Evolutionary conservation across 2,329 filamentous ascomycete genomes (phyloP).

Genomic region (Zymoseptoria tritici): DNA sequence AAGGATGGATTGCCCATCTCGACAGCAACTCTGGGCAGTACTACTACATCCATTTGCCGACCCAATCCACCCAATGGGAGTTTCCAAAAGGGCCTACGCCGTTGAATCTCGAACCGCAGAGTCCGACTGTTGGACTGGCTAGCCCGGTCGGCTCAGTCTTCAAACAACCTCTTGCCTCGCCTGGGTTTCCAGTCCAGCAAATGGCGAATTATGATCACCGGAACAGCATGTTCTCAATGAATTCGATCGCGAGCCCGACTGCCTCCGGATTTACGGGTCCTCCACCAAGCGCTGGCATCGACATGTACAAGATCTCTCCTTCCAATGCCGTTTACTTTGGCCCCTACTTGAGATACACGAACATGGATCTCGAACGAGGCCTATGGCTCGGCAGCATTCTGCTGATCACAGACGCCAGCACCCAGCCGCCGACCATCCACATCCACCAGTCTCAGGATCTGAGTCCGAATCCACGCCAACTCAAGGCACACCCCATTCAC

Average conservation of each 20-base stretch:
- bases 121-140: conserved; percentile 56
- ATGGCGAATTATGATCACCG: conserved; percentile 66
- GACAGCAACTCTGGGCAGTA: conserved; percentile 96
- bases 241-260: conserved; percentile 64
- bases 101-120: conserved; percentile 74
- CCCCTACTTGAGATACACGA: conserved; percentile 88
- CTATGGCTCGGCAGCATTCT: conserved; percentile 90
- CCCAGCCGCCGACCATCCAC: conserved; percentile 88
- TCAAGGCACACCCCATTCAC: conserved; percentile 73
- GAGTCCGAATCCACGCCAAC: conserved; percentile 79
- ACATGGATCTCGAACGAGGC: conserved; percentile 91
- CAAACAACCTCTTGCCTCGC: conserved; percentile 66
- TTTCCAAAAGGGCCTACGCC: conserved; percentile 95
- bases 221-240: conserved; percentile 77
- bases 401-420: conserved; percentile 76
- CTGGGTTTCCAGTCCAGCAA: conserved; percentile 67
- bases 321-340: conserved; percentile 98
- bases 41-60: conserved; percentile 95
- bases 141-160: conserved; percentile 44
- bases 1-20: conserved; percentile 96
- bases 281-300: conserved; percentile 81
- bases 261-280: conserved; percentile 79
- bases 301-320: conserved; percentile 86
- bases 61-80: conserved; percentile 96
- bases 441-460: conserved; percentile 84